Evolutionary conservation across 805 yeast genomes (phyloP).

Genomic region (Yamadazyma tumulicola): DNA sequence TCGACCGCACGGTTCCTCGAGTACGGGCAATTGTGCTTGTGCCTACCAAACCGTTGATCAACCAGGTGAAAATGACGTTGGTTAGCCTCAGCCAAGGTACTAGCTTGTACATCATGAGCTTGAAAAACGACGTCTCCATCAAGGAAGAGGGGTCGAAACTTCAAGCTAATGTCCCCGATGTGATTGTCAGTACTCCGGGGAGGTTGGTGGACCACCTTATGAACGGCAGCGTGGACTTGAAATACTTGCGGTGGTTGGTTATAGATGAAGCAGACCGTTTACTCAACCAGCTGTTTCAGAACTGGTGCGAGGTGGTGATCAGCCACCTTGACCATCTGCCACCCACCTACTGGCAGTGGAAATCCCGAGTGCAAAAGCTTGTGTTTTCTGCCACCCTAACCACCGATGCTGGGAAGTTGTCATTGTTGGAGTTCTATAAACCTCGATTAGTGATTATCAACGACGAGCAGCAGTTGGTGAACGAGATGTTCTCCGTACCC

Average conservation of each 20-base stretch:
- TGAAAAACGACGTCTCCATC: slow-evolving; percentile 50
- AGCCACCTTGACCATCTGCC: slow-evolving; percentile 23
- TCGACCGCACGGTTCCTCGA: slow-evolving; percentile 62
- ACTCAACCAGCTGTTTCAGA: slow-evolving; percentile 86
- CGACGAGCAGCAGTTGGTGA: slow-evolving; percentile 42
- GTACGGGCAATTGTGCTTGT: slow-evolving; percentile 75
- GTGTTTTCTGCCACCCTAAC: slow-evolving; percentile 92
- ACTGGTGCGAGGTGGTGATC: slow-evolving; percentile 72
- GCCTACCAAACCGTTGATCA: slow-evolving; percentile 85
- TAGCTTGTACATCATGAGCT: slow-evolving; percentile 56
- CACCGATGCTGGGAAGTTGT: slow-evolving; percentile 83
- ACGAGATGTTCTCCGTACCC: slow-evolving; percentile 63
- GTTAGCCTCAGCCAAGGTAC: slow-evolving; percentile 62
- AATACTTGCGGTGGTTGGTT: slow-evolving; percentile 57
- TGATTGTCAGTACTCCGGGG: slow-evolving; percentile 73
- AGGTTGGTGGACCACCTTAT: slow-evolving; percentile 72
- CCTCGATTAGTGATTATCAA: slow-evolving; percentile 80
- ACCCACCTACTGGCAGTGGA: slow-evolving; percentile 27
- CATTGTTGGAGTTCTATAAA: slow-evolving; percentile 61
- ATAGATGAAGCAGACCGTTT: slow-evolving; percentile 82
- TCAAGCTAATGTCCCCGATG: slow-evolving; percentile 52
- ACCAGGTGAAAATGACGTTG: slow-evolving; percentile 73
- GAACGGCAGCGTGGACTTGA: slow-evolving; percentile 42
- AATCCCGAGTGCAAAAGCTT: slow-evolving; percentile 51
- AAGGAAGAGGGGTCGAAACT: slow-evolving; percentile 63